phyloP scores from a whole-genome alignment of 2,329 filamentous ascomycete species.

The Aspergillus eucalypticola region DNA sequence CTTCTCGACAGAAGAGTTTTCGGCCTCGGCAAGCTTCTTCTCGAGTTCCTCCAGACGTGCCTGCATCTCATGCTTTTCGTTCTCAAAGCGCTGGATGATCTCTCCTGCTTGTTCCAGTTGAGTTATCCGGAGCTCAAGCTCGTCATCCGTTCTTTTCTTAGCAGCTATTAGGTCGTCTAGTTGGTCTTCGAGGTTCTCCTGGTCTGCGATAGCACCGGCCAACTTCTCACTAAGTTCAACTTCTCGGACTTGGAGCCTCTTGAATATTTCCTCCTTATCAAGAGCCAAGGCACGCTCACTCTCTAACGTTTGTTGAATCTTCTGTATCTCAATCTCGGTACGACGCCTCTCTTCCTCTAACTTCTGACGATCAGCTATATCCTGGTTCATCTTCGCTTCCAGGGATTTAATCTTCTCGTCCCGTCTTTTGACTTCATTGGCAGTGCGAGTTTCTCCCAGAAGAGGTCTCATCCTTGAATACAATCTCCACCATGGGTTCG shows the following conservation, averaged over 20 bases:
- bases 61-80: conserved; percentile 76
- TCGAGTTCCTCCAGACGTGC: conserved; percentile 70
- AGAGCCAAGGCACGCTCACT: conserved; percentile 92
- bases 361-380: conserved; percentile 71
- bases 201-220: conserved; percentile 85
- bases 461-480: conserved; percentile 94
- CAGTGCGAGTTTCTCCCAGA: conserved; percentile 85
- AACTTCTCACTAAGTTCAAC: conserved; percentile 90
- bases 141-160: conserved; percentile 84
- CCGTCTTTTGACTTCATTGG: conserved; percentile 88
- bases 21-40: conserved; percentile 67
- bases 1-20: conserved; percentile 69
- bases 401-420: conserved; percentile 91
- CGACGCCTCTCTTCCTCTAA: conserved; percentile 90
- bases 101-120: conserved; percentile 90
- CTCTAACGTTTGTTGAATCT: conserved; percentile 90
- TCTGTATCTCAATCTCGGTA: conserved; percentile 80
- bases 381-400: conserved; percentile 77
- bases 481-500: conserved; percentile 96
- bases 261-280: conserved; percentile 99
- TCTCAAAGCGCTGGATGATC: conserved; percentile 81
- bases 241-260: conserved; percentile 89
- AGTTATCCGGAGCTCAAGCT: conserved; percentile 73
- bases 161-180: conserved; percentile 84
- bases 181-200: conserved; percentile 90